Conservation (phyloP, 2,329 filamentous ascomycete species). For the Colletotrichum somersetense region DNA sequence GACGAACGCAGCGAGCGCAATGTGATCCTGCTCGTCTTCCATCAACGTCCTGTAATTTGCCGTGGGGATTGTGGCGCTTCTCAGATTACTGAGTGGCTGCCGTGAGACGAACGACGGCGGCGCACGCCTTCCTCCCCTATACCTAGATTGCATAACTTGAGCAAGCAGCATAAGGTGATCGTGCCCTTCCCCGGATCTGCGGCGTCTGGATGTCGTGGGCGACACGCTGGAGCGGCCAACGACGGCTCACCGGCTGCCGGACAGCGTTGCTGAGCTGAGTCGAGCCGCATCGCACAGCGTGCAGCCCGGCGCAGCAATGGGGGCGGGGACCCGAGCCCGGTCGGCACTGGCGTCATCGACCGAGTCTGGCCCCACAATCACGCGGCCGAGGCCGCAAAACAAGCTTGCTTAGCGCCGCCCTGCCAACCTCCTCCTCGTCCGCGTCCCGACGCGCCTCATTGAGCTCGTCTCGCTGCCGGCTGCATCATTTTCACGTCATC, state of each 20-base stretch:
- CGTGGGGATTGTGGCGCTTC: background rate
- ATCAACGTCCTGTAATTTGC: background rate
- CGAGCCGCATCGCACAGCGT: background rate
- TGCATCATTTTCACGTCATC: constrained; percentile 11
- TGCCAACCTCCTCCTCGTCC: constrained; percentile 25
- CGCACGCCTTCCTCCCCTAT: constrained; percentile 26
- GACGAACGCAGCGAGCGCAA: background rate
- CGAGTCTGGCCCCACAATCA: constrained; percentile 20
- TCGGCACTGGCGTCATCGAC: constrained; percentile 14
- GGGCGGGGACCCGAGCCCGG: constrained; percentile 22
- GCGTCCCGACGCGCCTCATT: constrained; percentile 7
- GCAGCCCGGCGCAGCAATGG: background rate
- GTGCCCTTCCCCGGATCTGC: constrained; percentile 5
- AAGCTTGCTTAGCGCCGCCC: constrained; percentile 40
- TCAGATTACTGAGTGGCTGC: background rate
- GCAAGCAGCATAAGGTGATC: background rate
- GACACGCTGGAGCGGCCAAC: background rate
- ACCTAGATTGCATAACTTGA: background rate
- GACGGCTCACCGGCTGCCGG: background rate
- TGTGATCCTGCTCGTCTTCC: background rate
- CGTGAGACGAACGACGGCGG: background rate
- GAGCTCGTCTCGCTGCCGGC: constrained; percentile 5
- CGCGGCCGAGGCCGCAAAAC: constrained; percentile 37
- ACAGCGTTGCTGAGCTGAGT: background rate
- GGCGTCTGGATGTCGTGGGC: background rate